These are phyloP conservation scores for Mucor racemosus DNA, from an alignment of 371 early-diverging fungal species.

Conservation along the genomic window DNA sequence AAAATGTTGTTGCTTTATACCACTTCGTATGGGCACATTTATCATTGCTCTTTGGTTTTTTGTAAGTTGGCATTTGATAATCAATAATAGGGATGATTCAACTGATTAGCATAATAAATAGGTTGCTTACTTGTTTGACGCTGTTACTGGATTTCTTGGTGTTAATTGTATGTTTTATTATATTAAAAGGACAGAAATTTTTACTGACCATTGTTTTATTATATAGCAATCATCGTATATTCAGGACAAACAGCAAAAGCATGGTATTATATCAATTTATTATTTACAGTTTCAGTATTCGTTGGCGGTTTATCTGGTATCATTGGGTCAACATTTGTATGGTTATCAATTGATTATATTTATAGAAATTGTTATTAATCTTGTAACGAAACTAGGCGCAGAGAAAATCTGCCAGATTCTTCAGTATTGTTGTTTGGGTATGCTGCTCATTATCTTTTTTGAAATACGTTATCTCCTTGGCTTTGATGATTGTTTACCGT, in stretches of 20 bases:
- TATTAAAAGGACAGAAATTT: not conserved
- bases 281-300: slow-evolving; percentile 46
- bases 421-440: slow-evolving; percentile 52
- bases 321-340: slow-evolving; percentile 52
- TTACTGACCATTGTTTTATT: not conserved
- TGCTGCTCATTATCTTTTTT: slow-evolving; percentile 45
- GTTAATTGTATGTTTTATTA: slow-evolving; percentile 40
- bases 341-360: not conserved
- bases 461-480: slow-evolving; percentile 46
- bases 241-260: slow-evolving; percentile 51
- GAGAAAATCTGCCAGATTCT: slow-evolving; percentile 46
- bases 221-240: slow-evolving; percentile 46
- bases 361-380: not conserved
- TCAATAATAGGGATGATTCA: not conserved
- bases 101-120: slow-evolving; percentile 24
- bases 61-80: slow-evolving; percentile 7
- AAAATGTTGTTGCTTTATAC: slow-evolving; percentile 43
- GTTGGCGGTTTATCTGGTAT: slow-evolving; percentile 50
- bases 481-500: slow-evolving; percentile 39
- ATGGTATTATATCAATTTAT: slow-evolving; percentile 49
- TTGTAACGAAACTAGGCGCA: slow-evolving; percentile 34
- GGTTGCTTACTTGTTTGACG: slow-evolving; percentile 48
- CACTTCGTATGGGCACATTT: slow-evolving; percentile 36
- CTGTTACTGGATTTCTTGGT: slow-evolving; percentile 51
- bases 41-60: slow-evolving; percentile 41